Base-by-base conservation (phyloP, 108 stramenopile genomes). In the Cyclostephanos invisitatus region DNA sequence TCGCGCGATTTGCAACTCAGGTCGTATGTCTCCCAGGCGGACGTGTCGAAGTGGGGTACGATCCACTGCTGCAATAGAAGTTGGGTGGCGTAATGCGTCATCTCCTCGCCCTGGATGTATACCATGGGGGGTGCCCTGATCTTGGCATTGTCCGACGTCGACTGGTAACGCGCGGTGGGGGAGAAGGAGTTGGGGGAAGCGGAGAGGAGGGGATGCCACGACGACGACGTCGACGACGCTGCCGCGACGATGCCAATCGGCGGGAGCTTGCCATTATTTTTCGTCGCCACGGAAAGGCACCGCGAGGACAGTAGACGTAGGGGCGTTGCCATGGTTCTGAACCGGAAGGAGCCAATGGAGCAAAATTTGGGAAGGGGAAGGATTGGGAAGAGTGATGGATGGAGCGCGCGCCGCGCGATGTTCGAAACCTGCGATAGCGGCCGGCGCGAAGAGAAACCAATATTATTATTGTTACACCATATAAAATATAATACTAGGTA, bases 81-180 rank as follows among this genome's bases (percentile, higher is more conserved):
- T 32, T 95, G 67, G 60, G 85, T 86, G 44, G 93, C 89, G 78
- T 98, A 98, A 68, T 93, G 85, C 14, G 97, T 98, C 97, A 98
- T 98, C 85, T 97, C 97, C 76, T 97, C 97, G 21, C 97, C 97
- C 29, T 84, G 59, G 81, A 97, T 97, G 87, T 96, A 97, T 0
- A 97, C 97, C 95, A 97, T 93, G 42, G 95, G 91, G 38, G 96
- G 95, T 7, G 94, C 94, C 38, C 63, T 50, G 65, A 92, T 81
- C 46, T 87, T 90, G 47, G 87, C 74, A 17, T 79, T 75, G 36
- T 59, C 14, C 2, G 59, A 51, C 37, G 58, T 6, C 24, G 51
- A n/a, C 58, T 58, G 57, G 60, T 71, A 61, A 48, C 57, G 44
- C 20, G 46, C 11, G 42, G 47, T 36, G 57, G 60, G 57, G 17